Conservation (phyloP, 352 stramenopile species). For the Phytophthora litchii region DNA sequence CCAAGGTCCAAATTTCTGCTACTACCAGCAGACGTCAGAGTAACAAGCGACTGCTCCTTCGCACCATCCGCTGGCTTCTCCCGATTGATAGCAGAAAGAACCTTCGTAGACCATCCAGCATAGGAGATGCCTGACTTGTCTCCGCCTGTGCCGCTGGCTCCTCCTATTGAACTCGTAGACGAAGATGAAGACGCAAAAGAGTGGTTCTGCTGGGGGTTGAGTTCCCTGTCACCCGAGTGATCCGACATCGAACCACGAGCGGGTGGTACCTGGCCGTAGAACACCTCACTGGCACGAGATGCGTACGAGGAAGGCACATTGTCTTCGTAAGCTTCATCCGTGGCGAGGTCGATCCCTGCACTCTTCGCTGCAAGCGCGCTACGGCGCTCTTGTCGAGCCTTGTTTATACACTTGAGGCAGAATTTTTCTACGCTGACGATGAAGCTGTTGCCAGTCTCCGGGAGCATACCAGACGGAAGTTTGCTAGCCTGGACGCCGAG, state of each 20-base stretch:
- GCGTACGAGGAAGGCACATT: conserved; percentile 34
- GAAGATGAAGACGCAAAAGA: conserved; percentile 53
- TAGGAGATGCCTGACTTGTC: conserved; percentile 59
- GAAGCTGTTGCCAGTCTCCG: conserved; percentile 53
- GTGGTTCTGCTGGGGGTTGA: conserved; percentile 33
- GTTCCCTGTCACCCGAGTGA: conserved; percentile 30
- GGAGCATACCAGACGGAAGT: conserved; percentile 57
- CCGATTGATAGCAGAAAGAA: conserved; percentile 50
- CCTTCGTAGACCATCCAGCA: conserved; percentile 63
- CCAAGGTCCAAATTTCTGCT: conserved; percentile 29
- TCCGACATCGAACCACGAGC: conserved; percentile 42
- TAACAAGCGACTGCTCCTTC: conserved; percentile 38
- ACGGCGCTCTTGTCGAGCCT: conserved; percentile 60
- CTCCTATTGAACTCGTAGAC: conserved; percentile 41
- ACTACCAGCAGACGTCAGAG: conserved; percentile 28
- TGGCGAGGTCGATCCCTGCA: conserved; percentile 14
- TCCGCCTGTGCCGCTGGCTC: conserved; percentile 19
- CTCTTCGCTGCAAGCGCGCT: conserved; percentile 36
- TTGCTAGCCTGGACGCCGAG: conserved; percentile 60
- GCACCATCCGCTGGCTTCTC: conserved; percentile 39
- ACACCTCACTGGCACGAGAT: conserved; percentile 40
- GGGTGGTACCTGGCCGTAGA: conserved; percentile 27
- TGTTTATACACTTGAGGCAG: conserved; percentile 81
- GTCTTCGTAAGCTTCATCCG: conserved; percentile 27
- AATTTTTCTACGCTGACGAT: conserved; percentile 84